phyloP scores from a whole-genome alignment of 192 early-diverging fungal genomes.

The Jimgerdemannia lactiflua region DNA sequence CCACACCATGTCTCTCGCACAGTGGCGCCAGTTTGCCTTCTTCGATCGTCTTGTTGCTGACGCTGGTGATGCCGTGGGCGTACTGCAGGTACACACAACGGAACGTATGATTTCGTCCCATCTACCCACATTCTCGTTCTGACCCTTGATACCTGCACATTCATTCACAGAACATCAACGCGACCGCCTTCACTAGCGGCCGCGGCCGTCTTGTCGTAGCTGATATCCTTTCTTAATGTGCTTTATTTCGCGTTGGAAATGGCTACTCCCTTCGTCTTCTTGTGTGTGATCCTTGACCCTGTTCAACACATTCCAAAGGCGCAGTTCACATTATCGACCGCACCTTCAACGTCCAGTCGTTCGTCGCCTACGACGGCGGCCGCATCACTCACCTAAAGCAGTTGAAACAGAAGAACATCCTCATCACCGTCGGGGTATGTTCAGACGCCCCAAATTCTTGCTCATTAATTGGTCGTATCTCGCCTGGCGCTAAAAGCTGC shows the following conservation, averaged over 20 bases:
- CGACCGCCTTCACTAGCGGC: slow-evolving; percentile 42
- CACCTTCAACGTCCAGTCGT: slow-evolving; percentile 58
- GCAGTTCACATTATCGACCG: slow-evolving; percentile 68
- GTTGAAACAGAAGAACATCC: slow-evolving; percentile 71
- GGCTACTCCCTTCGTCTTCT: neutral
- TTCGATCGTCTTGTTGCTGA: slow-evolving; percentile 67
- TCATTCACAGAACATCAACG: slow-evolving; percentile 35
- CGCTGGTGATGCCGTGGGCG: slow-evolving; percentile 52
- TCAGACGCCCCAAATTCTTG: too few species aligned
- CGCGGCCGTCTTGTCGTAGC: slow-evolving; percentile 50
- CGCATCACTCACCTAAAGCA: slow-evolving; percentile 83
- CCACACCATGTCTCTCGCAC: slow-evolving; percentile 30
- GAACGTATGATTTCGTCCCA: neutral
- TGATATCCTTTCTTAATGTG: slow-evolving; percentile 31
- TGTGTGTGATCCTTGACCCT: slow-evolving; percentile 10
- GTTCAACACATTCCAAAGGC: slow-evolving; percentile 40
- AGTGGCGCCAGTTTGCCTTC: slow-evolving; percentile 74
- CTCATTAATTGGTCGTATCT: neutral
- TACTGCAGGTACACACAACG: slow-evolving; percentile 50
- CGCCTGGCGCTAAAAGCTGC: neutral
- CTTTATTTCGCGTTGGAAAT: neutral
- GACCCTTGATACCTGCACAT: neutral
- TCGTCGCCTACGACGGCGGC: slow-evolving; percentile 57
- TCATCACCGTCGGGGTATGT: slow-evolving; percentile 79
- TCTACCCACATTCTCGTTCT: neutral